Conservation (phyloP, 805 yeast species). For the Lipomyces lipofer region DNA sequence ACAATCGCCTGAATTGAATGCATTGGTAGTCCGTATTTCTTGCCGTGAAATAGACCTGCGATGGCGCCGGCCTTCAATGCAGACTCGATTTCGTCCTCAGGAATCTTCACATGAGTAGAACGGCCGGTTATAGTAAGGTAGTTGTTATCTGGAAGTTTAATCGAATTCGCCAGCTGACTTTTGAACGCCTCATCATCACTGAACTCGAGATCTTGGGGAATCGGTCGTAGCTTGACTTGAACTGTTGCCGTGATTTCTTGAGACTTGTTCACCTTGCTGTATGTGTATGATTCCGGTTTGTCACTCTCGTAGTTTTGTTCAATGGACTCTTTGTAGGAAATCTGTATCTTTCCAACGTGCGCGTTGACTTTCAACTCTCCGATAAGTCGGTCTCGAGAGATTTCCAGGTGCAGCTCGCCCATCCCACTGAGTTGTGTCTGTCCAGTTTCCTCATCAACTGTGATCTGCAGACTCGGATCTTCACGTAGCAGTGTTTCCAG, state of each 20-base stretch:
- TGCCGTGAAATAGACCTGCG: conserved; percentile 48
- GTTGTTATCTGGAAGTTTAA: conserved; percentile 22
- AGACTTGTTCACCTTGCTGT: conserved; percentile 32
- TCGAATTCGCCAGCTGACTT: conserved; percentile 41
- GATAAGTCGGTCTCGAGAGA: conserved; percentile 75
- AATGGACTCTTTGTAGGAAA: conserved; percentile 81
- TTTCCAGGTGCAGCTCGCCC: conserved; percentile 96
- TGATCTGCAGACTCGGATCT: conserved; percentile 81
- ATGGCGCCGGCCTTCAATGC: conserved; percentile 38
- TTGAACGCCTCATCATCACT: conserved; percentile 44
- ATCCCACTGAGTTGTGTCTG: conserved; percentile 89
- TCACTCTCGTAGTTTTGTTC: conserved; percentile 3
- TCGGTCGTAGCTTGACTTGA: conserved; percentile 35
- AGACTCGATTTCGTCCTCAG: conserved; percentile 36
- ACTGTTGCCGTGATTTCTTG: conserved; percentile 38
- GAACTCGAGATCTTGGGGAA: conserved; percentile 36
- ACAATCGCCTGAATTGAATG: conserved; percentile 62
- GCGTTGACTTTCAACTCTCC: conserved; percentile 80
- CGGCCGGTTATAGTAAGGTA: conserved; percentile 13
- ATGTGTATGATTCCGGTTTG: conserved; percentile 18
- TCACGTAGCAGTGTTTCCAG: conserved; percentile 69
- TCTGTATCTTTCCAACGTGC: conserved; percentile 78
- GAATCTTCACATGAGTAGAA: conserved; percentile 34
- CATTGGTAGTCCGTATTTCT: conserved; percentile 50
- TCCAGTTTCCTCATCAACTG: conserved; percentile 77